Evolutionary conservation across 345 rosid species (phyloP), one percentile per base, ranked within the genome.

Genomic region (Eucalyptus dawsonii): DNA sequence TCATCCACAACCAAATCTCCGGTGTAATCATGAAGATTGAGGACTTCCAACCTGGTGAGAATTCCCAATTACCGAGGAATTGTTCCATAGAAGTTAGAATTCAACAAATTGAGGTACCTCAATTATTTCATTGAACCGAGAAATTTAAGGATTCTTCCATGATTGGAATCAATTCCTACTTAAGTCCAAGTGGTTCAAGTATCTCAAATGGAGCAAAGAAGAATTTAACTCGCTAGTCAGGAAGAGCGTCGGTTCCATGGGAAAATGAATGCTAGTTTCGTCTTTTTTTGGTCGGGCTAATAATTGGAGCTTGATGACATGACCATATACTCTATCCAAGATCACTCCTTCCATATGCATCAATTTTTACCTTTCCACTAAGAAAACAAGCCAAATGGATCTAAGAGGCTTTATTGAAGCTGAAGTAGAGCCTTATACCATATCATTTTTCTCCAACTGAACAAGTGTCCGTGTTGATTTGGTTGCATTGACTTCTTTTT

Each of bases 1-100:
- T 67, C 80, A 15, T 67, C 11, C 6, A 31, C 1, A 15, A 31
- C 4, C 80, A 29, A 65, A 7, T 60, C 14, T 60, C 15, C 6
- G 0, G 0, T 11, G 4, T 11, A 2, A 25, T 25, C 7, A 11
- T 60, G 67, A 67, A 67, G 21, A 67, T 67, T 3, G 0, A 67
- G 40, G 37, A 31, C 40, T 67, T n/a, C 21, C 40, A 31, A 67
- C 11, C 8, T 31, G 0, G 22, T 2, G 6, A 67, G 40, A 3
- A 2, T 67, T 67, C 6, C 80, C 76, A 67, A 31, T 15, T 67
- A 10, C 31, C 1, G 31, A 15, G 22, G 40, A 67, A 31, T 10
- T 3, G 2, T 67, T 14, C 31, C 76, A 65, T 6, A 2, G 3
- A 27, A 65, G 31, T 6, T n/a, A 15, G 9, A 5, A 27, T 4